Base-by-base conservation (phyloP, 2,329 filamentous ascomycete species). In the Monilinia fructigena region DNA sequence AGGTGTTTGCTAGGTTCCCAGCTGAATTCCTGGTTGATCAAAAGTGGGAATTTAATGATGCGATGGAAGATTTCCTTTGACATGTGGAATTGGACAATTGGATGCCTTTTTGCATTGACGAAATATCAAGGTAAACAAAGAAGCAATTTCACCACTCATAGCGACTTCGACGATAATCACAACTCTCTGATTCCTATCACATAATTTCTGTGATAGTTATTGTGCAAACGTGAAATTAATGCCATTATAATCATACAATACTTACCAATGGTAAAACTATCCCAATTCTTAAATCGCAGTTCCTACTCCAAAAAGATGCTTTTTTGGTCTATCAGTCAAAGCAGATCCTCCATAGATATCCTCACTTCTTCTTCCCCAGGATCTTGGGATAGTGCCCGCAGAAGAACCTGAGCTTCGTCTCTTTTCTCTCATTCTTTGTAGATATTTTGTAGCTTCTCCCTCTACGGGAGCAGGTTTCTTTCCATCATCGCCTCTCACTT, bases 381-480 rank as follows among this genome's bases (percentile, higher is more conserved):
- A 53, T 23, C 20, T 28, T 7, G 48, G 18, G 12, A 16, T 31
- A 11, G 40, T 52, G n/a, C 42, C 31, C 16, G 18, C n/a, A 38
- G 42, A 59, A 23, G 54, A 48, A 8, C 20, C 42, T 38, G 63
- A 59, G 40, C 63, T 61, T 31, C 55, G 55, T n/a, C 55, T 60
- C 47, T 59, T 53, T 35, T 65, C 55, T 23, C 23, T 53, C 55
- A 60, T 52, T 18, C 47, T 65, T 6, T 50, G 45, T 45, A 65
- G 12, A 53, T 65, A 65, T 31, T 31, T 65, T 16, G 63, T 65
- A n/a, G 63, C 63, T 35, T 65, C 63, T 12, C 63, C 63, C 26
- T 61, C 63, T 16, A 52, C n/a, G 4, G 23, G 12, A 2, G 31
- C n/a, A 2, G 56, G 18, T 10, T 45, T 61, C 2, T 11, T 18